Base-by-base conservation (phyloP, 305 asterid species). In the Fraxinus sp. region DNA sequence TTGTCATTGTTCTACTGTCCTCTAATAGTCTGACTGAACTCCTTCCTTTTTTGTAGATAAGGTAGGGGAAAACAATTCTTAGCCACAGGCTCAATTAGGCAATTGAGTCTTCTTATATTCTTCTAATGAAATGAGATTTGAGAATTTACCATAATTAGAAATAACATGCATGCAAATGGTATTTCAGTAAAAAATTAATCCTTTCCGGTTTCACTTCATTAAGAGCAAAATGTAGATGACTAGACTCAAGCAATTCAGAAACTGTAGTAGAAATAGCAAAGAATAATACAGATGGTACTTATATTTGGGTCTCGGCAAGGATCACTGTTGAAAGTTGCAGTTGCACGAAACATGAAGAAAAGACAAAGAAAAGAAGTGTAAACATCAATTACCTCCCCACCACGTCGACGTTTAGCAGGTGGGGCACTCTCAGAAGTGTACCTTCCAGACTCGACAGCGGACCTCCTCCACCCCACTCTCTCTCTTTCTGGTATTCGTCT, bases 371-470 rank as follows among this genome's bases (percentile, higher is more conserved):
- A 72, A 73, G 37, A 52, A 22, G 9, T 75, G 66, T 16, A 16
- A 33, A 79, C 77, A 84, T 72, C 83, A 89, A 90, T 89, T 72
- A 97, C 99, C 98, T 95, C 96, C 88, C 99, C 99, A 49, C 92
- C 97, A 77, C 97, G 93, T 39, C 98, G 90, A 83, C 99, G 93
- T 82, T 97, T 97, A 72, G 93, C 22, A 83, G 97, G 86, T 75
- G 93, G 97, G 84, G 89, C 86, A 85, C 82, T 89, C 77, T 91
- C 94, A 4, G 88, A 85, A 85, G 84, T 77, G 71, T 83, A 89
- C 85, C 89, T 89, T 36, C 77, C 97, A 59, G 88, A 84, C 30
- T 94, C 98, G 0, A 86, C 86, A 64, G 87, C 91, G 7, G 89
- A 85, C 87, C 89, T 90, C 89, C 94, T 89, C 91, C 92, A 89